Base-by-base conservation (phyloP, 2,329 filamentous ascomycete genomes). In the Zymoseptoria crescenta region DNA sequence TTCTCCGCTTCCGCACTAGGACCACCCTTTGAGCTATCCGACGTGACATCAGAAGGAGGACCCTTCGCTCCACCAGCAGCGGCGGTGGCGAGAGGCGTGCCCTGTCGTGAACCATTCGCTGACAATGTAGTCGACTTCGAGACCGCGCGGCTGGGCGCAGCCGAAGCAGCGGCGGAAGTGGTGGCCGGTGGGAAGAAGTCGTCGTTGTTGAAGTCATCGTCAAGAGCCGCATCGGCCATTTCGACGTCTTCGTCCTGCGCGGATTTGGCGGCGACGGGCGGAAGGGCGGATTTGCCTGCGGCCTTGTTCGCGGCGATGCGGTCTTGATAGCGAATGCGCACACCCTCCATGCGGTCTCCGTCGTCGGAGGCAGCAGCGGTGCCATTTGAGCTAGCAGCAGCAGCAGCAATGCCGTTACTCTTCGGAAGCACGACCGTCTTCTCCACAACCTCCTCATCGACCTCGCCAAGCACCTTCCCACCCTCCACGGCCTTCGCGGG, bases 291-390 rank as follows among this genome's bases (percentile, higher is more conserved):
- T 7, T 45, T n/a, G 35, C n/a, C 35, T 16, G 35, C 35, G 13
- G 13, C 35, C 35, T 63, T 62, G 24, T 56, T 68, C 62, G 64
- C 69, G 41, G 59, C 58, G 10, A 70, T 29, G 20, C 66, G 67
- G 57, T 72, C 70, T 60, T 70, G 62, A 49, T 69, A 70, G 6
- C 65, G 66, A 53, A 69, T 69, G 16, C 60, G 64, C 13, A 72
- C 62, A 48, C 70, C 75, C 27, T 76, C 72, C 60, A 79, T 74
- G 2, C 73, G 71, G 29, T 73, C 72, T 9, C 71, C 57, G 8
- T 75, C 72, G 16, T 65, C 62, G 3, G 35, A 24, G 28, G 74
- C 73, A 55, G 66, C 9, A 6, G 8, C 45, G 20, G 20, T 13
- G 19, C 52, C 30, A 27, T 30, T 29, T 19, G 24, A 3, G 24